Base-by-base conservation (phyloP, 106 monocot genomes). In the Phalaenopsis aphrodite region DNA sequence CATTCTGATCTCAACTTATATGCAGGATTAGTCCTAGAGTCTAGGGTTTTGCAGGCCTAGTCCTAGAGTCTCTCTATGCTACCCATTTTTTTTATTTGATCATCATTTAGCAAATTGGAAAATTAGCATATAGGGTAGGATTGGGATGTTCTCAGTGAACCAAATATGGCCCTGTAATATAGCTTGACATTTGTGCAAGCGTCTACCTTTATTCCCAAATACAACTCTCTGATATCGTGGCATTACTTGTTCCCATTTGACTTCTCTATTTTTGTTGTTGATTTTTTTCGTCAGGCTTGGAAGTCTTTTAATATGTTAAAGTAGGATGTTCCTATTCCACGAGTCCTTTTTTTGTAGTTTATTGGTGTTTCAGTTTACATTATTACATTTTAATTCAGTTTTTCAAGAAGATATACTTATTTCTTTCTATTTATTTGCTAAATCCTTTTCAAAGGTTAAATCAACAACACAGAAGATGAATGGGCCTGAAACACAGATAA, bases 381-480 rank as follows among this genome's bases (percentile, higher is more conserved):
- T 16, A 6, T 18, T n/a, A 64, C n/a, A 52, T 64, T 30, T 64
- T 64, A 64, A 19, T 64, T 19, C 64, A n/a, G 4, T 5, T 64
- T 64, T 64, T 64, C 64, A 18, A 64, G 1, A 18, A 64, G 15
- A 19, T 64, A 30, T 30, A 30, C 30, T 30, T 30, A 64, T 64
- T 64, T 64, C n/a, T 64, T 18, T 21, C 64, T 64, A 64, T 18
- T 5, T 64, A 64, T 64, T 64, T 64, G 64, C n/a, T 64, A 71
- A 38, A 30, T 58, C 73, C 41, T 42, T 76, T 80, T 77, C 24
- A 82, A 88, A 86, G 75, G 38, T 39, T 74, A 84, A 49, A 82
- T 30, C 30, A 30, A 30, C 57, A 38, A 6, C 55, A 55, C 42
- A 82, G 68, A 57, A 80, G 66, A 48, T 39, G 15, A 57, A 46